Base-by-base conservation (phyloP, 2,329 filamentous ascomycete species). In the Aspergillus sp. region DNA sequence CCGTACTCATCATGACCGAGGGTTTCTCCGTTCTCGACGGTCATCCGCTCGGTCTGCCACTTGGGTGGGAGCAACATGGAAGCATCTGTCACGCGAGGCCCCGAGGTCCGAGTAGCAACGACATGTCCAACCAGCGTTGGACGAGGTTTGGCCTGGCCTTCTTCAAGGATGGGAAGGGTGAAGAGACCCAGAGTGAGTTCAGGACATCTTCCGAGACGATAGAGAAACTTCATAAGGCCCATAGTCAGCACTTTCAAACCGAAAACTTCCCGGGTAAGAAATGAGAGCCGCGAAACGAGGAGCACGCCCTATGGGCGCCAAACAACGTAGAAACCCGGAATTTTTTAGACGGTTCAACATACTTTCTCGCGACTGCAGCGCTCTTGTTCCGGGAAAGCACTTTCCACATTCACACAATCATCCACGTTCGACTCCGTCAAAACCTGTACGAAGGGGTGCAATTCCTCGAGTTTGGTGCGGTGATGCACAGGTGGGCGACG, bases 151-250 rank as follows among this genome's bases (percentile, higher is more conserved):
- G 32, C 76, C 73, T 52, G 72, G 69, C 52, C 81, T 68, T 52
- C 71, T 63, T 53, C 78, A 64, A 47, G 77, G 66, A 53, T 71
- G 58, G 57, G 76, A 62, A 57, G 74, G 60, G 85, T 86, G 71
- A 91, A 95, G 43, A 95, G 69, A 27, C 90, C 90, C 41, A 90
- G 73, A 62, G 81, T 85, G 43, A 95, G 77, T 59, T 90, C 86
- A 33, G 86, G 83, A 62, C 86, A 90, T 58, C 74, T 77, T 27
- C 76, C 78, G 27, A 95, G 78, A 48, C 88, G 85, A 67, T 94
- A 94, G 44, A 78, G 70, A 58, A 93, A 81, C 87, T 91, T 44
- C 30, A 59, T 11, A 43, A 39, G 19, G 19, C 19, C 19, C 19
- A 19, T 19, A 5, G 40, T 57, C 34, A 58, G 52, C 33, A 36